Base-by-base conservation (phyloP, 2,329 filamentous ascomycete genomes). In the Penicillium sp. region DNA sequence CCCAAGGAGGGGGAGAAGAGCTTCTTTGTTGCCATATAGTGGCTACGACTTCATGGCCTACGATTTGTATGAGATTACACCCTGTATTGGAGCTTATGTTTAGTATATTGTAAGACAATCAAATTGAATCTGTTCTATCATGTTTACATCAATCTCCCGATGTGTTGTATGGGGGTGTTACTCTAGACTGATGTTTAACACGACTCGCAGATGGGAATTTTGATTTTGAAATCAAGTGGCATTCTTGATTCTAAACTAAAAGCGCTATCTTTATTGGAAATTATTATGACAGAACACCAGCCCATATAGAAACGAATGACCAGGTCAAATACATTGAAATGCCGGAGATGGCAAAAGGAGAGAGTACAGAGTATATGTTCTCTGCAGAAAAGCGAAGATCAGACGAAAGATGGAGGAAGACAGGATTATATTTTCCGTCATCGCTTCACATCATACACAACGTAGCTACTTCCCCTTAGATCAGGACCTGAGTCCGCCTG, bases 1-100 rank as follows among this genome's bases (percentile, higher is more conserved):
- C 74, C 76, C 6, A 69, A 69, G 39, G 73, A 76, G 40, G 79
- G 75, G 4, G 73, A 72, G 55, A 75, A 80, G 61, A 78, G 69
- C 39, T 74, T 74, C 56, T 74, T 74, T 55, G 67, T 72, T 51
- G 62, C 64, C 31, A 73, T 74, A 51, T 71, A 57, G 53, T 5
- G 29, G 13, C 6, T 17, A 19, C 19, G 13, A 19, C 32, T 45
- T 51, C 43, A 49, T 22, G 48, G 51, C 31, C 52, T 13, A 51
- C 13, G 44, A 43, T 43, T 46, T 55, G 38, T 52, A 54, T 33
- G 55, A 56, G 32, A 41, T 41, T 38, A 52, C 35, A 15, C n/a
- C 13, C 6, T 35, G 13, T 21, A 22, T 22, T 21, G 31, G 24
- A 24, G 29, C 12, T 48, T 29, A 13, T 44, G n/a, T 17, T 26